Evolutionary conservation across 169 alveolate genomes (phyloP), one percentile per base, ranked within the genome.

Genomic region (Theileria equi): DNA sequence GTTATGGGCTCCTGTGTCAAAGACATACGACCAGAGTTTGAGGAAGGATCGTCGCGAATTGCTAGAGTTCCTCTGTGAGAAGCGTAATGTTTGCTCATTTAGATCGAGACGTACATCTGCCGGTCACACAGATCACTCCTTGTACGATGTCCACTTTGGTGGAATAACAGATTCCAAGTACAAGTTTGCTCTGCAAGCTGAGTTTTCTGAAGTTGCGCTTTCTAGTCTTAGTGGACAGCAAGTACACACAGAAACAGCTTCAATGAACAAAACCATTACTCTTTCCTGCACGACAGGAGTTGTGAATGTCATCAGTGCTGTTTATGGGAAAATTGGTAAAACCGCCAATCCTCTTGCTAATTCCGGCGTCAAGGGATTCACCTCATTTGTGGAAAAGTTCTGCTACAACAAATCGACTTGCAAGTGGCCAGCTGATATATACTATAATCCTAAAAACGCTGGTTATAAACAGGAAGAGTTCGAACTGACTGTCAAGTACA

Each of bases 11-110:
- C 53, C 67, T 6, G 58, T 48, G 21, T 67, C 53, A 8, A 62
- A 57, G 64, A 19, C 21, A 3, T 1, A 29, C 0, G 74, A 60
- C 49, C 50, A 71, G 10, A 68, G 43, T 35, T 59, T 67, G 47
- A 64, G 17, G 54, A 73, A 68, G 54, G 67, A 73, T 67, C 83
- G 83, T 58, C 49, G 44, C 25, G 83, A 73, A 17, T 35, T 61
- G 5, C 48, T 73, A n/a, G 61, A 62, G 38, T 73, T 63, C 77
- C 45, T 41, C 45, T 73, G 83, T 35, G 83, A 73, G 31, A 70
- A 68, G 8, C 64, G 83, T 54, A 73, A 68, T 43, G 45, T 58
- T 61, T 73, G 83, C 21, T 31, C 77, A 31, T 73, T 62, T 54
- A 62, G 17, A 31, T 71, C 78, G 47, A 73, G 32, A 52, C 66